These are phyloP conservation scores for Syncephalastrum contaminatum DNA, from an alignment of 371 early-diverging fungal genomes.

Conservation along the genomic window DNA sequence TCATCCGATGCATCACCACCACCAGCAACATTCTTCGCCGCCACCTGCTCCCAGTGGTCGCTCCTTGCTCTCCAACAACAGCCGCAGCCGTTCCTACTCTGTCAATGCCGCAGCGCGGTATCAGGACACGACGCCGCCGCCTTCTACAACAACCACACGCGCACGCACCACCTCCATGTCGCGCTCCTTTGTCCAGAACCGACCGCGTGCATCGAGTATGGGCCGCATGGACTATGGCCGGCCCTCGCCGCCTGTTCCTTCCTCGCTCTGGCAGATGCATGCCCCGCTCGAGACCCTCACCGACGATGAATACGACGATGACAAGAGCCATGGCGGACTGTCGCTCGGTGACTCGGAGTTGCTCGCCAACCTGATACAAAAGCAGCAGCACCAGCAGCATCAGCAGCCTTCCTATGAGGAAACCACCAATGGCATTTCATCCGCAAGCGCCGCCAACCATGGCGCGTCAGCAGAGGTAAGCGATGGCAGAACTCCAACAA, in stretches of 20 bases:
- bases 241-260: conserved; percentile 27
- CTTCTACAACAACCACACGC: conserved; percentile 4
- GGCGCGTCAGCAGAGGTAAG: conserved; percentile 18
- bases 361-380: conserved; percentile 44
- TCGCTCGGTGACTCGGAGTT: conserved; percentile 53
- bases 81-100: conserved; percentile 72
- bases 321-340: conserved; percentile 6
- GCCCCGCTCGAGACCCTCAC: conserved; percentile 41
- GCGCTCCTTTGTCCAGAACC: conserved; percentile 36
- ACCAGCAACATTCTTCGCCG: conserved; percentile 20
- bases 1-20: conserved; percentile 29
- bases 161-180: conserved; percentile 32
- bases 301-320: conserved; percentile 30
- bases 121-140: conserved; percentile 26
- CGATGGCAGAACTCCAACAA: neutral
- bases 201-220: conserved; percentile 64
- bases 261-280: conserved; percentile 42
- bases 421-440: conserved; percentile 6
- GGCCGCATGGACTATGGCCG: conserved; percentile 52
- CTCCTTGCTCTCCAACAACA: neutral
- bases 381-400: conserved; percentile 7
- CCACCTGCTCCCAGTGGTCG: conserved; percentile 14
- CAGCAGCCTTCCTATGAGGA: conserved; percentile 8
- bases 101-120: conserved; percentile 67
- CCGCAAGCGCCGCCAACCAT: conserved; percentile 3